Conservation (phyloP, 73 alveolate species). For the Paramecium bursaria region DNA sequence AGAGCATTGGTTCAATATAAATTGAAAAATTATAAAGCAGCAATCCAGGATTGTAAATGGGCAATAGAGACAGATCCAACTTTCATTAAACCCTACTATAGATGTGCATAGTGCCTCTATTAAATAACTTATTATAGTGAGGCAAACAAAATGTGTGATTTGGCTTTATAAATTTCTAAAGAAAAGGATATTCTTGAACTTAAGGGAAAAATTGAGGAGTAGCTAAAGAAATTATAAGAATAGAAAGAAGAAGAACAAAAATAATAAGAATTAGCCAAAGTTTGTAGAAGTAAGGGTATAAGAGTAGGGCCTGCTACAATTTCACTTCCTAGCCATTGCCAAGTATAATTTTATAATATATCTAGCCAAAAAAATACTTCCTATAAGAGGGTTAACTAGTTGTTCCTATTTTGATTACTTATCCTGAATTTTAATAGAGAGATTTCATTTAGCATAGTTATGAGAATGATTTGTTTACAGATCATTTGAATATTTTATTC, state of each 20-base stretch:
- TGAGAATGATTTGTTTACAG: conserved; percentile 32
- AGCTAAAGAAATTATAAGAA: conserved; percentile 31
- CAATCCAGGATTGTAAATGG: conserved; percentile 69
- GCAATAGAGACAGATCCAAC: conserved; percentile 65
- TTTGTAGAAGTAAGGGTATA: conserved; percentile 40
- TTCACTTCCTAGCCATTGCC: conserved; percentile 39
- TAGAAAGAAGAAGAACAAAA: conserved; percentile 48
- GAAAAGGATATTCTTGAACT: conserved; percentile 54
- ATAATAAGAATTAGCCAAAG: conserved; percentile 1
- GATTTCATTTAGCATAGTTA: conserved; percentile 60
- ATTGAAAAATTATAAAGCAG: conserved; percentile 56
- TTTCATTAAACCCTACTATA: conserved; percentile 66
- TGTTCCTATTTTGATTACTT: conserved; percentile 59
- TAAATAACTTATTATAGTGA: conserved; percentile 49
- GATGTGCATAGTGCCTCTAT: conserved; percentile 62
- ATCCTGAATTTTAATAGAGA: conserved; percentile 67
- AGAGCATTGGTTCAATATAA: conserved; percentile 63
- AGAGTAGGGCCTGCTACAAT: conserved; percentile 44
- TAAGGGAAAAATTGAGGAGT: conserved; percentile 18
- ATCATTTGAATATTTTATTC: conserved; percentile 41
- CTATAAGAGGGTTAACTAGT: conserved; percentile 19
- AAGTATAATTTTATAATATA: not conserved
- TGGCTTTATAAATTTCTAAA: conserved; percentile 43
- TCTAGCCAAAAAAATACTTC: conserved; percentile 47
- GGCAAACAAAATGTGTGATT: conserved; percentile 34